Percentiles rank a stretch among this genome's conserved stretches.
Conservation (phyloP, 768 basidiomycete genomes). For the Pulveroboletus frians region DNA sequence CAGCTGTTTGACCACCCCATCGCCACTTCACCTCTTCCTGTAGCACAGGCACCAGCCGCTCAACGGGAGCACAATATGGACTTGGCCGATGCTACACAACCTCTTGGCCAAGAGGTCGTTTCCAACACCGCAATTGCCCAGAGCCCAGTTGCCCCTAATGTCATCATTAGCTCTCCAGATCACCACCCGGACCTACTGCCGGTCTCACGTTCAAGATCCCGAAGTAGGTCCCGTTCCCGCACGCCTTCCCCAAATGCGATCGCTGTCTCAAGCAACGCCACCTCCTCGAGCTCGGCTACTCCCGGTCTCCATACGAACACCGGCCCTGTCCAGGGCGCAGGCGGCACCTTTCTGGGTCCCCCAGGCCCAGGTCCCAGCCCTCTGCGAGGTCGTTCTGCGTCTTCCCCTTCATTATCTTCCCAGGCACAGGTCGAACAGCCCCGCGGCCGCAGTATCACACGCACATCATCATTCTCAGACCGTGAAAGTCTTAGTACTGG, state of each 20-base stretch:
- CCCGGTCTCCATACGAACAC: conserved; percentile 10
- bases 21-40: conserved; percentile 4
- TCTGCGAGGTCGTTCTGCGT: conserved; percentile 28
- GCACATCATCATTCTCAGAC: conserved; percentile 54
- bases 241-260: conserved; percentile 40
- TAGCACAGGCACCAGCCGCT: background rate
- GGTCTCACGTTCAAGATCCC: conserved; percentile 28
- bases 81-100: conserved; percentile 15
- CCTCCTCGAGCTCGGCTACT: conserved; percentile 6
- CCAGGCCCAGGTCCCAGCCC: conserved; percentile 21
- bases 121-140: conserved; percentile 6
- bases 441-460: conserved; percentile 53
- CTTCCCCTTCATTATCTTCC: conserved; percentile 31
- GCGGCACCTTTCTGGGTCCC: conserved; percentile 17
- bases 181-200: conserved; percentile 32
- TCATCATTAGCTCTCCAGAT: conserved; percentile 35
- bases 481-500: conserved; percentile 37
- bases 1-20: conserved; percentile 14
- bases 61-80: conserved; percentile 3
- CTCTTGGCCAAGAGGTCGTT: conserved; percentile 17
- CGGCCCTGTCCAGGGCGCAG: conserved; percentile 9
- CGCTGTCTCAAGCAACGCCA: conserved; percentile 7
- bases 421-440: conserved; percentile 28
- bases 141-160: conserved; percentile 22
- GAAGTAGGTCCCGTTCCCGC: conserved; percentile 38